Conservation (phyloP, 2,329 filamentous ascomycete genomes). For the Rasamsonia emersonii region DNA sequence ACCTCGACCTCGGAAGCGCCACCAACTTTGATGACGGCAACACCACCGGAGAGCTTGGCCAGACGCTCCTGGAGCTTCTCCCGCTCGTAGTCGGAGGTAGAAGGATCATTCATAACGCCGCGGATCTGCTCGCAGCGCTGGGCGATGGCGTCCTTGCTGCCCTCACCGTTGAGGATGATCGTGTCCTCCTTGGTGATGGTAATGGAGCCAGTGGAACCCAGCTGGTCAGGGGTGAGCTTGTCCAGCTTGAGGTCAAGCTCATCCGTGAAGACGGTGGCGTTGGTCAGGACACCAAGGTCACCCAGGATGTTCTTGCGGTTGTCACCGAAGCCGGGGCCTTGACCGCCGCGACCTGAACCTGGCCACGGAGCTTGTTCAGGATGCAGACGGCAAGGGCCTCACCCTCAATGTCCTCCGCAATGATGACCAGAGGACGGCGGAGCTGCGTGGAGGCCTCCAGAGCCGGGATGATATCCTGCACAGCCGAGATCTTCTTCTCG, state of each 20-base stretch:
- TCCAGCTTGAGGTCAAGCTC: conserved; percentile 99
- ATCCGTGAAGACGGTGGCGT: conserved; percentile 94
- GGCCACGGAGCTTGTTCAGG: conserved; percentile 98
- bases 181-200: conserved; percentile 99
- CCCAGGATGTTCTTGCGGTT: conserved; percentile 99
- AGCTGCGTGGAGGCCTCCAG: conserved; percentile 94
- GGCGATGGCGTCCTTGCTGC: conserved; percentile 83
- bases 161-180: conserved; percentile 94
- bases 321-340: conserved; percentile 98
- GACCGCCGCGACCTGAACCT: conserved; percentile 96
- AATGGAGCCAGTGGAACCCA: conserved; percentile 94
- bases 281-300: conserved; percentile 90
- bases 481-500: conserved; percentile 99
- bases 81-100: conserved; percentile 98
- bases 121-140: conserved; percentile 99
- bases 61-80: conserved; percentile 99
- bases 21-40: conserved; percentile 98
- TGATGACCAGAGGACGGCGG: conserved; percentile 93
- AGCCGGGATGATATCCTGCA: conserved; percentile 97
- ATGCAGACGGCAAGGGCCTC: conserved; percentile 98
- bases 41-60: conserved; percentile 96
- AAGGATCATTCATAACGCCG: conserved; percentile 86
- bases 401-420: conserved; percentile 97
- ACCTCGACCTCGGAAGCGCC: conserved; percentile 98
- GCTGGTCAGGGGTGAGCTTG: conserved; percentile 92